Percentiles rank a stretch among this genome's conserved stretches.
Conservation (phyloP, 2,329 filamentous ascomycete species). For the Calonectria pauciramosa region DNA sequence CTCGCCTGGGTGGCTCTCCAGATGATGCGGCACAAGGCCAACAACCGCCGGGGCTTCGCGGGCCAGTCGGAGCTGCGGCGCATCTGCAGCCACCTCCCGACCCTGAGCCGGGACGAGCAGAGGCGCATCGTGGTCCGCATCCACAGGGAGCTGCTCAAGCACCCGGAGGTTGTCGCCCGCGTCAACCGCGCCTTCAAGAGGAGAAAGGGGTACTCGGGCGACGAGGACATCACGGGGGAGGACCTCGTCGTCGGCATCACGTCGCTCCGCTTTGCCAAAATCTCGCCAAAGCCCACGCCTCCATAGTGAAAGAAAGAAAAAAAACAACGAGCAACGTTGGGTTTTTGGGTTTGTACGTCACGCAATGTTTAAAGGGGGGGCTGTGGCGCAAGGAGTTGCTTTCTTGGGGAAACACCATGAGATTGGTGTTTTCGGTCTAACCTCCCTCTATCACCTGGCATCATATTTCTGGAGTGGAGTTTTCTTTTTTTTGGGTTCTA, state of each 20-base stretch:
- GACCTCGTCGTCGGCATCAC: background rate
- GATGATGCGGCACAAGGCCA: background rate
- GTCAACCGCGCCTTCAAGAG: background rate
- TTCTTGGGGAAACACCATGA: background rate
- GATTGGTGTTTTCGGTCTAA: background rate
- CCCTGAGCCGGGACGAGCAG: background rate
- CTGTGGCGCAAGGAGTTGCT: background rate
- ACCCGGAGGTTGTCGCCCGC: background rate
- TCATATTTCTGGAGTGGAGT: background rate
- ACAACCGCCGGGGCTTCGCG: background rate
- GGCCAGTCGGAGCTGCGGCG: background rate
- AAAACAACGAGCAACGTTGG: too few species aligned
- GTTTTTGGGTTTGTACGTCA: background rate
- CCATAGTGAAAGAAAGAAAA: background rate
- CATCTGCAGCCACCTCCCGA: background rate
- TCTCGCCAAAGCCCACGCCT: background rate
- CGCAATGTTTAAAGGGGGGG: background rate
- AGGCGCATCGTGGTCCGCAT: background rate
- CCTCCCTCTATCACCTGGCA: background rate
- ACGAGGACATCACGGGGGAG: background rate
- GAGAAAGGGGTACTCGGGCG: background rate
- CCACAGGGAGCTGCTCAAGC: background rate
- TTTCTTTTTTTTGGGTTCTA: background rate
- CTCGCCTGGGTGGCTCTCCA: slow-evolving; percentile 1
- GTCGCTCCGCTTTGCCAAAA: background rate